These are phyloP conservation scores for Podospora sp. DNA, from an alignment of 495 filamentous ascomycete genomes.

Conservation along the genomic window DNA sequence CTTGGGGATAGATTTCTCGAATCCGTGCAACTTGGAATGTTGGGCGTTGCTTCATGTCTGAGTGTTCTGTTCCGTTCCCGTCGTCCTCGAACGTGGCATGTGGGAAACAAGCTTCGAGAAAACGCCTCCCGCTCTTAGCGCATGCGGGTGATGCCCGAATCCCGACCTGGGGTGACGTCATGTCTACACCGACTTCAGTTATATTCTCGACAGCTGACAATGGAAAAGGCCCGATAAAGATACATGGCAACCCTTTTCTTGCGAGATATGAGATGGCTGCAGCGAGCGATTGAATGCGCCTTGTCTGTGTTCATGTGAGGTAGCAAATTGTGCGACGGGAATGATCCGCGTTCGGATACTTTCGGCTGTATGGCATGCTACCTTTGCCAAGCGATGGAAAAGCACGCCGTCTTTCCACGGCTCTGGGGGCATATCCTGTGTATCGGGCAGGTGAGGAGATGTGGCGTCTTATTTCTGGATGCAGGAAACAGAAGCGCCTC, in stretches of 20 bases:
- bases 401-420: no score
- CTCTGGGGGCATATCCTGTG: no score
- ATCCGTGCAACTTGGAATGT: neutral
- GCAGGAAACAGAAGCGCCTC: no score
- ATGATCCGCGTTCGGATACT: neutral
- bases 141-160: neutral
- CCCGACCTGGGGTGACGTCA: neutral
- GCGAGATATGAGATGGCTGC: neutral
- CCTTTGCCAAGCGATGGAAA: neutral
- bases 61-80: neutral
- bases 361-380: neutral
- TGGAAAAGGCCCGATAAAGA: neutral
- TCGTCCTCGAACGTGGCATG: neutral
- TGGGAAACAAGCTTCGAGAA: slow-evolving; percentile 6
- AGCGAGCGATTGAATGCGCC: neutral
- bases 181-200: neutral
- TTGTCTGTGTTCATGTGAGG: neutral
- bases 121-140: slow-evolving; percentile 14
- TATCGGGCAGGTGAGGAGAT: no score
- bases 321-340: neutral
- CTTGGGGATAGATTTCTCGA: neutral
- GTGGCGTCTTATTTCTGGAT: no score
- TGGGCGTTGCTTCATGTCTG: neutral
- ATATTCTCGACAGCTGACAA: neutral
- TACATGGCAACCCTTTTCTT: neutral